phyloP scores from a whole-genome alignment of 805 yeast genomes.

The Saturnispora mendoncae region DNA sequence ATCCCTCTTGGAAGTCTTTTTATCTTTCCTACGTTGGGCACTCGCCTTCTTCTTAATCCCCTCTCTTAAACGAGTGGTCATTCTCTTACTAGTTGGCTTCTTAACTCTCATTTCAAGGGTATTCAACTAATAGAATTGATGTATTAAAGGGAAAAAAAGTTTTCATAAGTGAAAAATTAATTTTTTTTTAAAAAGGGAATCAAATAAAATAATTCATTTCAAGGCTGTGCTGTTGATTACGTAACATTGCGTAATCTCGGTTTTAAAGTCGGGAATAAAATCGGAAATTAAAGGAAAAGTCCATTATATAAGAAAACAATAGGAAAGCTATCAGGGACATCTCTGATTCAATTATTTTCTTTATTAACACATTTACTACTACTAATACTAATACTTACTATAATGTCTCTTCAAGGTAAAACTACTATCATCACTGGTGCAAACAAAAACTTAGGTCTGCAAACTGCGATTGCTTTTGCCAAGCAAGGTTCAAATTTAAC shows the following conservation, averaged over 20 bases:
- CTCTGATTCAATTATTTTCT: neutral
- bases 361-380: neutral
- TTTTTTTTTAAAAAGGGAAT: too few species aligned
- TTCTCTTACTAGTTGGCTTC: conserved; percentile 74
- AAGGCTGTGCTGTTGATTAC: conserved; percentile 1
- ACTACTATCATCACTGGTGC: conserved; percentile 17
- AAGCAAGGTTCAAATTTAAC: conserved; percentile 43
- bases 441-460: conserved; percentile 17
- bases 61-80: conserved; percentile 87
- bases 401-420: conserved; percentile 13
- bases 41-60: conserved; percentile 95
- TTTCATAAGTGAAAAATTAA: neutral
- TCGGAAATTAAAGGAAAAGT: too few species aligned
- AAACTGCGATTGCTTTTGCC: conserved; percentile 41
- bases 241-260: neutral
- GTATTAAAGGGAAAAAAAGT: too few species aligned
- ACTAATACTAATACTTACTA: neutral
- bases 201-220: neutral
- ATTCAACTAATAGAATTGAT: too few species aligned
- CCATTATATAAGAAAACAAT: too few species aligned
- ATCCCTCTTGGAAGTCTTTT: conserved; percentile 77
- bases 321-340: too few species aligned
- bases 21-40: conserved; percentile 82
- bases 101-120: conserved; percentile 27
- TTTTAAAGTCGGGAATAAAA: too few species aligned